phyloP scores from a whole-genome alignment of 2,329 filamentous ascomycete genomes.

The Fusarium mangiferae region DNA sequence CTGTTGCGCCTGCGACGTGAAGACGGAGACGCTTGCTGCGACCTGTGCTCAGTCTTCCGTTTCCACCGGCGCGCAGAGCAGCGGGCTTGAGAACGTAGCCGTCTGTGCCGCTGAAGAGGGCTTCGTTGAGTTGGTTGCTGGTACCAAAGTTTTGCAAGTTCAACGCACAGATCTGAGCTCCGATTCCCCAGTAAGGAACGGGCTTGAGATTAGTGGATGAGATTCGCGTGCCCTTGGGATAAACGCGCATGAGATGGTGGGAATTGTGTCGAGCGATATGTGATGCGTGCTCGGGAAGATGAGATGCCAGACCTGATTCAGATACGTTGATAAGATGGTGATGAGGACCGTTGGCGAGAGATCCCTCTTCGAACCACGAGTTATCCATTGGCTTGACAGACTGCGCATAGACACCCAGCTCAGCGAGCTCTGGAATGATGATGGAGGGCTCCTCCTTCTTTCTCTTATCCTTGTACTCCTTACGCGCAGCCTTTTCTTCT shows the following conservation, averaged over 20 bases:
- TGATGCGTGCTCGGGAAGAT: slow-evolving; percentile 59
- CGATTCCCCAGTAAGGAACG: slow-evolving; percentile 72
- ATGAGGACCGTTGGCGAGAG: slow-evolving; percentile 66
- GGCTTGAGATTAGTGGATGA: slow-evolving; percentile 72
- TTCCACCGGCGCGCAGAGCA: slow-evolving; percentile 65
- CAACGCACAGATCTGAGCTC: slow-evolving; percentile 75
- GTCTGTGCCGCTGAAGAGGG: slow-evolving; percentile 71
- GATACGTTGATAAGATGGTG: slow-evolving; percentile 77
- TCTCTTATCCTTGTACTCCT: slow-evolving; percentile 65
- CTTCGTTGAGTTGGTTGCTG: slow-evolving; percentile 75
- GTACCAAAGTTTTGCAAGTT: slow-evolving; percentile 77
- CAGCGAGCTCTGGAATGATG: slow-evolving; percentile 73
- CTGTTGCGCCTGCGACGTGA: slow-evolving; percentile 70
- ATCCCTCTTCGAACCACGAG: slow-evolving; percentile 68
- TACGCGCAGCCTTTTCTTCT: slow-evolving; percentile 57
- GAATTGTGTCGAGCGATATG: slow-evolving; percentile 69
- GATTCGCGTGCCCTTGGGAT: slow-evolving; percentile 75
- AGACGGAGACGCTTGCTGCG: slow-evolving; percentile 63
- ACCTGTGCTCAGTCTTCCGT: slow-evolving; percentile 58
- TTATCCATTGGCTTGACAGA: slow-evolving; percentile 74
- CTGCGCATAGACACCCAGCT: slow-evolving; percentile 75
- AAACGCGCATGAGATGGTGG: slow-evolving; percentile 75
- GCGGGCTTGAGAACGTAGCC: slow-evolving; percentile 74
- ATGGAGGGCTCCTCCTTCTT: slow-evolving; percentile 56
- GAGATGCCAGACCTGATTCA: slow-evolving; percentile 65